Conservation (phyloP, 2,329 filamentous ascomycete species). For the Aspergillus tubingensis region DNA sequence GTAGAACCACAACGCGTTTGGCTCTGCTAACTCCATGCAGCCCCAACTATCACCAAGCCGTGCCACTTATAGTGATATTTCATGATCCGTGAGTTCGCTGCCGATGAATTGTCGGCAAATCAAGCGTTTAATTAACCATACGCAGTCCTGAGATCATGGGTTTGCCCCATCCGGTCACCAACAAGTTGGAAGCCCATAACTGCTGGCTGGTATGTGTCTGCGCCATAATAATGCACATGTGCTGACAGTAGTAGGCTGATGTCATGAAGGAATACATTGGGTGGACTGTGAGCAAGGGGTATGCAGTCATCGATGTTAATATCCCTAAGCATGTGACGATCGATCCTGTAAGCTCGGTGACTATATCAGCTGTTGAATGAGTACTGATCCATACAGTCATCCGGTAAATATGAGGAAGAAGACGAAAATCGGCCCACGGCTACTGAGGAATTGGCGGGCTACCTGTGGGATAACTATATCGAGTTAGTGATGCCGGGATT, state of each 20-base stretch:
- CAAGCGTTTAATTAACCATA: slow-evolving; percentile 16
- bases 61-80: slow-evolving; percentile 78
- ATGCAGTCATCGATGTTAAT: slow-evolving; percentile 88
- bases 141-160: slow-evolving; percentile 69
- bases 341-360: slow-evolving; percentile 53
- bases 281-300: slow-evolving; percentile 76
- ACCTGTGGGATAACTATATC: slow-evolving; percentile 97
- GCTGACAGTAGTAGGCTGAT: slow-evolving; percentile 66
- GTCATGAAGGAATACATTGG: slow-evolving; percentile 76
- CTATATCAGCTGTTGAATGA: neutral
- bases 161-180: slow-evolving; percentile 68
- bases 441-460: slow-evolving; percentile 72
- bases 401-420: slow-evolving; percentile 48
- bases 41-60: slow-evolving; percentile 64
- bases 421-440: slow-evolving; percentile 55
- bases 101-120: no score
- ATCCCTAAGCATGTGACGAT: slow-evolving; percentile 75
- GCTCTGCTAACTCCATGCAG: slow-evolving; percentile 37
- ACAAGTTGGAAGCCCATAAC: slow-evolving; percentile 77
- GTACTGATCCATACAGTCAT: slow-evolving; percentile 25
- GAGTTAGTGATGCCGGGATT: slow-evolving; percentile 53
- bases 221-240: slow-evolving; percentile 18
- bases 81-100: slow-evolving; percentile 74
- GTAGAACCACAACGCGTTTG: slow-evolving; percentile 16
- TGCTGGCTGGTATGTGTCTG: slow-evolving; percentile 73